A percentile compares a stretch with the other conserved stretches of the same genome.
Conservation (phyloP, 805 yeast genomes). For the Torulaspora indica region DNA sequence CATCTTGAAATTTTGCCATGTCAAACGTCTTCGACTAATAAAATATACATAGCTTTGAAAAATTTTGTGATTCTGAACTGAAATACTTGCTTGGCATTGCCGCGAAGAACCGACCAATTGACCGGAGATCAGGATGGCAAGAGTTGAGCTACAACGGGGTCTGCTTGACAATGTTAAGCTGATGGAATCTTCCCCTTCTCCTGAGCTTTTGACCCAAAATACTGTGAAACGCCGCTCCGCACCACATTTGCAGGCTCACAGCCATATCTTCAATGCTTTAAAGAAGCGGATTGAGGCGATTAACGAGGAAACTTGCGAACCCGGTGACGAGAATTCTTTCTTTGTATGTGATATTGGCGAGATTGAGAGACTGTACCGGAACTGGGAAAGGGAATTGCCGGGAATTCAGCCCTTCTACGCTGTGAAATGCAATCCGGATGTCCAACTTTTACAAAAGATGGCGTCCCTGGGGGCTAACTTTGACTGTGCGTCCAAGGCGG, state of each 20-base stretch:
- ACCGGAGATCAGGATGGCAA: neutral
- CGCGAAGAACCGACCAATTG: neutral
- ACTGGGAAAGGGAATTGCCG: constrained; percentile 67
- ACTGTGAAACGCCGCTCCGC: constrained; percentile 2
- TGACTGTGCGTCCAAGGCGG: constrained; percentile 90
- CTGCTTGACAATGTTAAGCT: neutral
- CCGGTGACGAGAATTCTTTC: constrained; percentile 82
- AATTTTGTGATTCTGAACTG: neutral
- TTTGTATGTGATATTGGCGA: constrained; percentile 82
- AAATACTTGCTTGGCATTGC: neutral
- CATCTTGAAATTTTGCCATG: no score
- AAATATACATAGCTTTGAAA: no score
- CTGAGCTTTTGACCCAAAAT: neutral
- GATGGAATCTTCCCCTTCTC: neutral
- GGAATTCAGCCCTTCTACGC: constrained; percentile 86
- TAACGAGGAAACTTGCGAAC: constrained; percentile 54
- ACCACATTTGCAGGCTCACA: constrained; percentile 35
- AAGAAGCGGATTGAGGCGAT: constrained; percentile 40
- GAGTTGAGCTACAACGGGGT: constrained; percentile 2
- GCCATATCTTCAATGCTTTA: constrained; percentile 40
- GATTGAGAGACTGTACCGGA: constrained; percentile 52
- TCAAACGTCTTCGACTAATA: no score
- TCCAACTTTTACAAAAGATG: constrained; percentile 51
- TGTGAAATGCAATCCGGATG: constrained; percentile 85
- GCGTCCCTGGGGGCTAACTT: constrained; percentile 66